phyloP scores from a whole-genome alignment of 257 asterid species.

The Ilex asprella region DNA sequence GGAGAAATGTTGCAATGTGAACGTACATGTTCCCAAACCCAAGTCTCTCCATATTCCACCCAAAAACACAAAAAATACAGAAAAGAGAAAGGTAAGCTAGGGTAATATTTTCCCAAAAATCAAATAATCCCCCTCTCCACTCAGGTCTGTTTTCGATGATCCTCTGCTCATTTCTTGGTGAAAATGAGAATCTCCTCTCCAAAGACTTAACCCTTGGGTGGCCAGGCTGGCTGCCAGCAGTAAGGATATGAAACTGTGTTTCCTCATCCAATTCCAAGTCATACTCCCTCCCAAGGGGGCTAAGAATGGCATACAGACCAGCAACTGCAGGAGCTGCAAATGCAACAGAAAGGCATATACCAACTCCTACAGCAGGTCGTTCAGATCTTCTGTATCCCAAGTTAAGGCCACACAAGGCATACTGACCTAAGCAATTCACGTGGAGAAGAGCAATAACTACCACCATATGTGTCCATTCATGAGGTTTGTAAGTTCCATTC shows the following conservation, averaged over 20 bases:
- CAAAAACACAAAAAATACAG: neutral
- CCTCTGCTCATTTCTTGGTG: neutral
- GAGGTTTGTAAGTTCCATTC: neutral
- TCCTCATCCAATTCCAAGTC: neutral
- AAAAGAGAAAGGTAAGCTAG: neutral
- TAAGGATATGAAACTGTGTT: neutral
- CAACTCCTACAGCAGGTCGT: neutral
- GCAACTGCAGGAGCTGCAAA: neutral
- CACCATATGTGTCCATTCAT: neutral
- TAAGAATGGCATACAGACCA: neutral
- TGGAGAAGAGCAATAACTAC: neutral
- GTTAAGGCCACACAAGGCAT: constrained; percentile 1
- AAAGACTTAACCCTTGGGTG: no score
- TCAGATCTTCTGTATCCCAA: neutral
- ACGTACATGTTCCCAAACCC: neutral
- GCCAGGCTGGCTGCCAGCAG: no score
- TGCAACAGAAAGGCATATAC: neutral
- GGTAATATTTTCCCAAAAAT: neutral
- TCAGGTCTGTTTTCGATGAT: neutral
- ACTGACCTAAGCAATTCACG: neutral
- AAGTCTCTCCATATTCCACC: neutral
- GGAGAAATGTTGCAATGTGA: neutral
- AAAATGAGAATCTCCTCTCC: neutral
- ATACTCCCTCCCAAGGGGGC: neutral
- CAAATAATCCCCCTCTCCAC: constrained; percentile 1